Evolutionary conservation across 257 asterid genomes (phyloP), one percentile per base, ranked within the genome.

Genomic region (Capsicum pubescens): DNA sequence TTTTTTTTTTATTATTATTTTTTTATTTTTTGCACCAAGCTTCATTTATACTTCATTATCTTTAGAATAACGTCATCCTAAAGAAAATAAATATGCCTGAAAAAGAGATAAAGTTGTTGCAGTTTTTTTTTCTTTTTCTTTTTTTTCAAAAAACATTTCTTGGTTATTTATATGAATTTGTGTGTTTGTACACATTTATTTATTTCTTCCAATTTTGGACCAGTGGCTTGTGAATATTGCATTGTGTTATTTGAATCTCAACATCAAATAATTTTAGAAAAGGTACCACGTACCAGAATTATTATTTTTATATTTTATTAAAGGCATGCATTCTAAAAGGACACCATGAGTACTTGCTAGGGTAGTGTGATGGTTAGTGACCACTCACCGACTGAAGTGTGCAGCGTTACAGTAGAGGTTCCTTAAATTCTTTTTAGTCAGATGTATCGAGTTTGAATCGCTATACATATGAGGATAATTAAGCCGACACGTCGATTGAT

Each of bases 61-160:
- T 68, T 74, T 74, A 21, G 61, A 74, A 52, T 50, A 21, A 46
- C 46, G 61, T 74, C 81, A 74, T 50, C 46, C 21, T 21, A 74
- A 74, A 74, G 61, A 50, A 74, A 68, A 74, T 21, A 74, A 50
- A 74, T 48, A 19, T 74, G 61, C 81, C 39, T 19, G 46, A 36
- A 52, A 61, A 74, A 50, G 81, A 8, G 19, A 74, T 21, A 21
- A 74, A 74, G 81, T 50, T 0, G 79, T 44, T 17, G 0, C 3
- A 19, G 3, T 19, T 11, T 3, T 12, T 46, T 6, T 7, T 35
- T n/a, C n/a, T 6, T 14, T 7, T 67, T 1, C 9, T 4, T 8
- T 2, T 12, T 64, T 26, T 32, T 0, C 4, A 56, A 10, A 64
- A 0, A 63, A 26, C 4, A 44, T 6, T 6, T 72, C 59, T 71